Conservation (phyloP, 2,329 filamentous ascomycete species). For the Diaporthe destruens region DNA sequence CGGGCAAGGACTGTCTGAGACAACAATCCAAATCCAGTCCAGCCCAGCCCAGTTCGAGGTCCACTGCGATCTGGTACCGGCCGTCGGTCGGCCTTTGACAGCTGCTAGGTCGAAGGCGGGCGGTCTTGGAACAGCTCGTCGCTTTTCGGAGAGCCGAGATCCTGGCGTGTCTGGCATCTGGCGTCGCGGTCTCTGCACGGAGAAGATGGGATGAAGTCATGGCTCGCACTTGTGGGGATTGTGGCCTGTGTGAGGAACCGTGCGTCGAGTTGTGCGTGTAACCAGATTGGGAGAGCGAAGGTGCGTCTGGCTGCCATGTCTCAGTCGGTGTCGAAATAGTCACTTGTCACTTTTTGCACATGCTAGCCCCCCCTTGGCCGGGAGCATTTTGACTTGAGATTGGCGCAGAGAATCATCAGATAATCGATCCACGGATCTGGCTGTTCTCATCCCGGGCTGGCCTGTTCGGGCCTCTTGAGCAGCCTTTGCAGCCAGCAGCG, state of each 20-base stretch:
- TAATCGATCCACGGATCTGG: constrained; percentile 3
- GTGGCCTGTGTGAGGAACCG: constrained; percentile 21
- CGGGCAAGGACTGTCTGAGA: constrained; percentile 38
- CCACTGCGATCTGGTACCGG: neutral
- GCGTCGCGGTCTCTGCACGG: constrained; percentile 22
- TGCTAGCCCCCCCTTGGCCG: neutral
- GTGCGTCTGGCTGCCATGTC: constrained; percentile 7
- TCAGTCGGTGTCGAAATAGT: constrained; percentile 16
- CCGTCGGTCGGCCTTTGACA: constrained; percentile 14
- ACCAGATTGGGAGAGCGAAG: constrained; percentile 13
- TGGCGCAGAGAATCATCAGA: constrained; percentile 6
- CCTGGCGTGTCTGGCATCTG: constrained; percentile 29
- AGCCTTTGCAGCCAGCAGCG: neutral
- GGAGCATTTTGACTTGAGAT: constrained; percentile 12
- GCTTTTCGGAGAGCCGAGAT: constrained; percentile 26
- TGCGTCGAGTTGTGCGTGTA: constrained; percentile 14
- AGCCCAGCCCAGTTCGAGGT: neutral
- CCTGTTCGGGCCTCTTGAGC: neutral
- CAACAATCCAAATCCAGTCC: constrained; percentile 17
- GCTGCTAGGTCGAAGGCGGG: constrained; percentile 2
- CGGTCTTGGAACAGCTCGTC: constrained; percentile 5
- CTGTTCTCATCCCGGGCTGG: neutral
- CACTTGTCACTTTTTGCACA: constrained; percentile 21
- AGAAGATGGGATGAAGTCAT: constrained; percentile 32
- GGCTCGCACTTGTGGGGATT: neutral